A percentile compares a stretch with the other conserved stretches of the same genome.
Conservation (phyloP, 192 early-diverging fungal genomes). For the Coemansia sp. region DNA sequence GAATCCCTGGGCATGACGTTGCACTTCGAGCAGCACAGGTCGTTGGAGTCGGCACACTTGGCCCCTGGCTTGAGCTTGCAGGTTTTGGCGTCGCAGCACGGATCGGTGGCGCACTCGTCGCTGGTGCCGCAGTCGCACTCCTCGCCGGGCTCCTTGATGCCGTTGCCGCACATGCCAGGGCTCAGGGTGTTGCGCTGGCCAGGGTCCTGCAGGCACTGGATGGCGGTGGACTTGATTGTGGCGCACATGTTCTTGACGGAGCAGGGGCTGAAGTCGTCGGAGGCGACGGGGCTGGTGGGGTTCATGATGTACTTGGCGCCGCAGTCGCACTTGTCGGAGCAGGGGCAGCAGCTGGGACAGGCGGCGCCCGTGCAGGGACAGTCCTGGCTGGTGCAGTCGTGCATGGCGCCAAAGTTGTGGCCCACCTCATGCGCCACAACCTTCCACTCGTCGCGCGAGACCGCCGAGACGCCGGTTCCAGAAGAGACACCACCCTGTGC, state of each 20-base stretch:
- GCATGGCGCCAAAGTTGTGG: slow-evolving; percentile 83
- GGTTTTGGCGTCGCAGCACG: slow-evolving; percentile 78
- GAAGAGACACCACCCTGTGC: slow-evolving; percentile 56
- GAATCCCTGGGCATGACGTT: slow-evolving; percentile 56
- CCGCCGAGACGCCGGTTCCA: slow-evolving; percentile 82
- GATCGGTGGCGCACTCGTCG: slow-evolving; percentile 68
- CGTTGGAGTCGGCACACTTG: slow-evolving; percentile 79
- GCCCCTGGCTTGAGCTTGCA: slow-evolving; percentile 79
- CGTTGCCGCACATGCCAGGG: slow-evolving; percentile 89
- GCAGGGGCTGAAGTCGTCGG: slow-evolving; percentile 69
- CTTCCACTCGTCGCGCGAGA: slow-evolving; percentile 87
- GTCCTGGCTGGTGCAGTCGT: slow-evolving; percentile 76
- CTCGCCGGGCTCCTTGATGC: slow-evolving; percentile 82
- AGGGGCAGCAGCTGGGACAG: slow-evolving; percentile 70
- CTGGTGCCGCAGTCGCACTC: slow-evolving; percentile 86
- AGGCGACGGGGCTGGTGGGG: slow-evolving; percentile 63
- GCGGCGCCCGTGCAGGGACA: slow-evolving; percentile 58
- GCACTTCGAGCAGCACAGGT: slow-evolving; percentile 79
- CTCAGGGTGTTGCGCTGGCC: slow-evolving; percentile 45
- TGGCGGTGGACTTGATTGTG: slow-evolving; percentile 19
- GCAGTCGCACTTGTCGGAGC: slow-evolving; percentile 65
- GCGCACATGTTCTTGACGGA: slow-evolving; percentile 60
- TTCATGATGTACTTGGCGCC: slow-evolving; percentile 71
- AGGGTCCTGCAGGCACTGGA: slow-evolving; percentile 49
- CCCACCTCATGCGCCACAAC: slow-evolving; percentile 94